These are phyloP conservation scores for Xanthoceras sorbifolium DNA, from an alignment of 345 rosid species.

Conservation along the genomic window DNA sequence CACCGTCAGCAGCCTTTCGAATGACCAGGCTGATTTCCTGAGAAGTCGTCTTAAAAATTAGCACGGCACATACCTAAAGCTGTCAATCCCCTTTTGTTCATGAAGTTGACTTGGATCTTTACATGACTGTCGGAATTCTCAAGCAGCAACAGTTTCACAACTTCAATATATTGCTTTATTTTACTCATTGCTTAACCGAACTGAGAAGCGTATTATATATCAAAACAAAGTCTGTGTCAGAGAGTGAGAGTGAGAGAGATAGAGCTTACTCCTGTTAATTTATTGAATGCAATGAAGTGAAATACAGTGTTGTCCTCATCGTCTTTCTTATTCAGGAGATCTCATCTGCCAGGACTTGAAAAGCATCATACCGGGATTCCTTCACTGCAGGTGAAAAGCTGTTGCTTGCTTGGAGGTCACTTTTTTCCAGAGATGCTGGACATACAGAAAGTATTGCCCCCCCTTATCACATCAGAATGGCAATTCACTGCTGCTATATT, in stretches of 20 bases:
- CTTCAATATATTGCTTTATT: too few relatives aligned
- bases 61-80: background rate
- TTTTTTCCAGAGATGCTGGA: background rate
- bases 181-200: too few relatives aligned
- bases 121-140: background rate
- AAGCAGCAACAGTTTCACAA: background rate
- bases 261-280: background rate
- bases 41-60: background rate
- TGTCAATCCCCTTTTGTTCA: background rate
- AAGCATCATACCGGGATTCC: background rate
- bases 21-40: background rate
- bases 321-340: background rate
- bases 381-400: background rate
- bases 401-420: background rate
- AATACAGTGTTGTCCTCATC: background rate
- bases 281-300: background rate
- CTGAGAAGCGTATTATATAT: too few relatives aligned
- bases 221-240: too few relatives aligned
- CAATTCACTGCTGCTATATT: background rate
- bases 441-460: background rate
- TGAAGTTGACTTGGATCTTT: background rate
- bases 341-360: background rate
- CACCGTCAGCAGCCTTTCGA: too few relatives aligned
- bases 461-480: background rate
- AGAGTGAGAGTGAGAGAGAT: too few relatives aligned